Conservation (phyloP, 2,329 filamentous ascomycete species). For the Aspergillus phoenicis region DNA sequence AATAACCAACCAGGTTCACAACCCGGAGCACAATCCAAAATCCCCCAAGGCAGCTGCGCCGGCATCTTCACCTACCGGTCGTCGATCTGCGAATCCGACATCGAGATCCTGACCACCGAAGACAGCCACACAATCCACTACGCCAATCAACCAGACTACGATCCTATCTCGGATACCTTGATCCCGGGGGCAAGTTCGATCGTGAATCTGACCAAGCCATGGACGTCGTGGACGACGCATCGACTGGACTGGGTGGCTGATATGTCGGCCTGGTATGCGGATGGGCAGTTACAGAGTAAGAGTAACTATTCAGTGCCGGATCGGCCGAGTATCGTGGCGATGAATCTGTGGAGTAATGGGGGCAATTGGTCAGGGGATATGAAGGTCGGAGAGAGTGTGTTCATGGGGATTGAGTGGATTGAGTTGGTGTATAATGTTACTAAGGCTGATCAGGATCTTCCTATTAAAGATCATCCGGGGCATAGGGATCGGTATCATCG, state of each 20-base stretch:
- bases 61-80: conserved; percentile 56
- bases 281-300: conserved; percentile 32
- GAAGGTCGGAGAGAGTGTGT: conserved; percentile 38
- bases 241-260: conserved; percentile 45
- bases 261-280: conserved; percentile 42
- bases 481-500: conserved; percentile 5
- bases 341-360: conserved; percentile 50
- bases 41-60: conserved; percentile 49
- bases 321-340: conserved; percentile 39
- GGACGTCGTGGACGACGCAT: conserved; percentile 46
- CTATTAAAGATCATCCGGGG: neutral
- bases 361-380: conserved; percentile 47
- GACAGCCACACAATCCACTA: conserved; percentile 46
- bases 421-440: conserved; percentile 45
- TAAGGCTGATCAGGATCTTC: neutral
- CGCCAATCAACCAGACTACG: conserved; percentile 48
- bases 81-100: conserved; percentile 53
- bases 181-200: conserved; percentile 39
- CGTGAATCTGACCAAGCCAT: conserved; percentile 35
- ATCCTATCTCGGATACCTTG: conserved; percentile 33
- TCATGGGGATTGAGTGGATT: conserved; percentile 46
- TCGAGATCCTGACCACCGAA: conserved; percentile 57
- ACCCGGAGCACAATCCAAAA: neutral
- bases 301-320: conserved; percentile 42
- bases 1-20: neutral